phyloP scores from a whole-genome alignment of 2,329 filamentous ascomycete genomes.

The Diaporthe capsici region DNA sequence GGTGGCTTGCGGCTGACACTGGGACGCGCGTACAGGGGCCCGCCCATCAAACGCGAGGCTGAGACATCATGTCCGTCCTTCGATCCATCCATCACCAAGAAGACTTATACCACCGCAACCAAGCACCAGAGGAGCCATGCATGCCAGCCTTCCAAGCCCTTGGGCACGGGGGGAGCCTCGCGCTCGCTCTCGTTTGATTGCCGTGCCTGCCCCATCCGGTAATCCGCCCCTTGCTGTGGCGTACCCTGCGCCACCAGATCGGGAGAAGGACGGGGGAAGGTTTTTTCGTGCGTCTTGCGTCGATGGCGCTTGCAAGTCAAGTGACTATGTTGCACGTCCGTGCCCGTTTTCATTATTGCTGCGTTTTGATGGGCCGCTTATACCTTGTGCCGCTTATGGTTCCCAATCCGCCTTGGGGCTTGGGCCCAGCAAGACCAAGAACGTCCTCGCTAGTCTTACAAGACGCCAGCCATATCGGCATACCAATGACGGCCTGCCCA shows the following conservation, averaged over 20 bases:
- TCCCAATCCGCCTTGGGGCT: too few species aligned
- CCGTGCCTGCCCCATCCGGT: not conserved
- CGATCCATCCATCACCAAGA: not conserved
- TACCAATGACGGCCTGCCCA: too few species aligned
- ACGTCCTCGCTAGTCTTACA: too few species aligned
- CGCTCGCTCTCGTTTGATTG: constrained; percentile 5
- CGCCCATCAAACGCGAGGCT: constrained; percentile 31
- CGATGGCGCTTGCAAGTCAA: not conserved
- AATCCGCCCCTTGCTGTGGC: not conserved
- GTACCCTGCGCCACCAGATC: not conserved
- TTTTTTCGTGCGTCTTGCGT: too few species aligned
- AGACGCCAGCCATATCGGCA: too few species aligned
- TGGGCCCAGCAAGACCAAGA: too few species aligned
- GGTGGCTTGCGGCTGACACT: constrained; percentile 21
- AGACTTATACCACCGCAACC: not conserved
- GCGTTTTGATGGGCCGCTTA: not conserved
- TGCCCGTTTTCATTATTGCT: not conserved
- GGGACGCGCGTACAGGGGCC: constrained; percentile 17
- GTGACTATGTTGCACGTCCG: not conserved
- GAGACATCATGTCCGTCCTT: not conserved
- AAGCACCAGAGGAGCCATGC: not conserved
- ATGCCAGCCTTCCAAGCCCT: not conserved
- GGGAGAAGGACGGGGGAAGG: not conserved
- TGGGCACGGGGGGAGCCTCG: not conserved
- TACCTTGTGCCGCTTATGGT: too few species aligned